Evolutionary conservation across 805 yeast genomes (phyloP), one percentile per base, ranked within the genome.

Genomic region (Wickerhamiella occidentalis): DNA sequence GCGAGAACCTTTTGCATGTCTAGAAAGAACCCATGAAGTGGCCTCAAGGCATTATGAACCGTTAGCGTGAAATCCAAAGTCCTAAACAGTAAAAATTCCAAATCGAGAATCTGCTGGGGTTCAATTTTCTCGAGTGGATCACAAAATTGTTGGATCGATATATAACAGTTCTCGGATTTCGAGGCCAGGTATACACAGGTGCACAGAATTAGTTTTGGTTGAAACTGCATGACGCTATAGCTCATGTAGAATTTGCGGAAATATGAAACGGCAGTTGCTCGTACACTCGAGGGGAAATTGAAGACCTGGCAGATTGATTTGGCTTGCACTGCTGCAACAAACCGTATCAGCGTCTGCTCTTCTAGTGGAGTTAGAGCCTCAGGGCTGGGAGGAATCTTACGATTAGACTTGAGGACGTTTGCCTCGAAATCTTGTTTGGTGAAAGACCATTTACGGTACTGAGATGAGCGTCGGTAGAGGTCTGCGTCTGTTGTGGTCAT

Each of bases 21-120:
- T 43, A 90, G 74, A 64, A 82, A 90, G 62, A 90, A 88, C 19
- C 99, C 99, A 63, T 88, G 92, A n/a, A 92, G 65, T 0, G 97
- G 86, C 54, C 82, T 73, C 64, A 77, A 81, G 2, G 96, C 94
- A 65, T 86, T 96, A 63, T 90, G 97, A 8, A 83, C 90, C 54
- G 80, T 62, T 45, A 92, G 68, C 0, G 95, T 82, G 65, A 92
- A 92, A 52, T 78, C 72, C 57, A 92, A 69, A 8, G 85, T 73
- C 64, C 78, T 85, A 49, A 88, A 66, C 3, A 92, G 73, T 40
- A 72, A 70, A 61, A 86, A 92, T 65, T 92, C 99, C 50, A 85
- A 71, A 52, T 80, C 81, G 49, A 90, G 66, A 28, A 92, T 79
- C 35, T 80, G 77, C 51, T 51, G 52, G 13, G 58, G 54, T 21